Conservation (phyloP, 306 rosid species). For the Corylus heterophylla region DNA sequence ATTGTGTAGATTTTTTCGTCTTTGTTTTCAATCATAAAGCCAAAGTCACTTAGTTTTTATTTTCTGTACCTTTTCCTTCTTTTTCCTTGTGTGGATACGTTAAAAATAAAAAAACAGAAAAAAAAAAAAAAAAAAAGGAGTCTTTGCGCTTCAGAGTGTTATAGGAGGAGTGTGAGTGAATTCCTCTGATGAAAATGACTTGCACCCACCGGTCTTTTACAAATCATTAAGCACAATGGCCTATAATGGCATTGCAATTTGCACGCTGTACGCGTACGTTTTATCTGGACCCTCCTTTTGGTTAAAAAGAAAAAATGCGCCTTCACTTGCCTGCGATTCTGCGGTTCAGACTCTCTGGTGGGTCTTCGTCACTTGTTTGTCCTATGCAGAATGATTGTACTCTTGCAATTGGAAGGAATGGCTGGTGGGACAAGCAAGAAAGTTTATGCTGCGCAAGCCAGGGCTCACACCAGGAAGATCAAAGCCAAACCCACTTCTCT, state of each 20-base stretch:
- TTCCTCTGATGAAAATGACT: background rate
- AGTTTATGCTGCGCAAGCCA: background rate
- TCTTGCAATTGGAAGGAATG: background rate
- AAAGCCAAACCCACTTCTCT: background rate
- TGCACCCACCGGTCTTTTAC: background rate
- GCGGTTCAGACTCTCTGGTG: background rate
- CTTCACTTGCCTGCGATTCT: background rate
- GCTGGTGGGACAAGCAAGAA: conserved; percentile 7
- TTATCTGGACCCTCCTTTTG: too few relatives aligned
- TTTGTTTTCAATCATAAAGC: too few relatives aligned
- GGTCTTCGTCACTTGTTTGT: conserved; percentile 12
- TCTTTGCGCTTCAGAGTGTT: too few relatives aligned
- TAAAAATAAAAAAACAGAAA: too few relatives aligned
- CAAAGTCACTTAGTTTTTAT: too few relatives aligned
- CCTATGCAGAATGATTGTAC: background rate
- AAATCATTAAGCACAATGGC: background rate
- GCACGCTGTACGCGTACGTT: background rate
- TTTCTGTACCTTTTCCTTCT: too few relatives aligned
- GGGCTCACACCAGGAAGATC: background rate
- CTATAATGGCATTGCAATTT: background rate
- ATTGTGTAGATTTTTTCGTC: too few relatives aligned
- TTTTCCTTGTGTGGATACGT: too few relatives aligned
- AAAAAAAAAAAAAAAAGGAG: too few relatives aligned
- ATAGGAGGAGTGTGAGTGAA: too few relatives aligned
- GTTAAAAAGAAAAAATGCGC: too few relatives aligned